Base-by-base conservation (phyloP, 2,329 filamentous ascomycete genomes). In the Dactylonectria estremocensis region DNA sequence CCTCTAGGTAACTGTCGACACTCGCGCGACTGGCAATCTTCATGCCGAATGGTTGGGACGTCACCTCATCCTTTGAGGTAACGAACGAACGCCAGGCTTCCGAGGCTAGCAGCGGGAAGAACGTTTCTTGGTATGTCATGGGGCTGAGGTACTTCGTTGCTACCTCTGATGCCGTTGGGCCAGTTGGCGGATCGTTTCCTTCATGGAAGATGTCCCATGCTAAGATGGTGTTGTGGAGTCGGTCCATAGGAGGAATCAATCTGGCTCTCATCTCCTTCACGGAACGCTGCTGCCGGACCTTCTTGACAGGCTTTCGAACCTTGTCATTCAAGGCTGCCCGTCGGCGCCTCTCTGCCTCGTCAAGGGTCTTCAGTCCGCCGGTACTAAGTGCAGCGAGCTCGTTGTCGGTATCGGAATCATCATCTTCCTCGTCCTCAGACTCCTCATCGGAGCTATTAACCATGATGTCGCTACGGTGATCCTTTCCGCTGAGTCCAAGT, bases 41-140 rank as follows among this genome's bases (percentile, higher is more conserved):
- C 80, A 98, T 90, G 67, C 95, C 94, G 76, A 97, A 97, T 0
- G 93, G 85, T 77, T 92, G 94, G 70, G 91, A 90, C 20, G 89
- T 93, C 54, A 91, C 90, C 80, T 99, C 96, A 76, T 98, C 94
- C 78, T 95, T 95, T 20, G 93, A 89, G 56, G 94, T 95, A 57
- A 97, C 91, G 78, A 99, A 96, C 5, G 93, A 93, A 77, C 97
- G 93, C 96, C 96, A 99, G 33, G 95, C 95, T 84, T 99, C 96
- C 28, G 97, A 92, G 33, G 96, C 90, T 37, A 99, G 87, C 22
- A 99, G 86, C 6, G 95, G 95, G 72, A 97, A 91, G 80, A 99
- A 99, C 0, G 95, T 97, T 66, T 90, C 87, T 78, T 97, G 93
- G 78, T 99, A 99, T 56, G 93, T 91, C 49, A 84, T 83, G 0